Conservation (phyloP, 1,139 yeast genomes). For the Suhomyces wounanorum region DNA sequence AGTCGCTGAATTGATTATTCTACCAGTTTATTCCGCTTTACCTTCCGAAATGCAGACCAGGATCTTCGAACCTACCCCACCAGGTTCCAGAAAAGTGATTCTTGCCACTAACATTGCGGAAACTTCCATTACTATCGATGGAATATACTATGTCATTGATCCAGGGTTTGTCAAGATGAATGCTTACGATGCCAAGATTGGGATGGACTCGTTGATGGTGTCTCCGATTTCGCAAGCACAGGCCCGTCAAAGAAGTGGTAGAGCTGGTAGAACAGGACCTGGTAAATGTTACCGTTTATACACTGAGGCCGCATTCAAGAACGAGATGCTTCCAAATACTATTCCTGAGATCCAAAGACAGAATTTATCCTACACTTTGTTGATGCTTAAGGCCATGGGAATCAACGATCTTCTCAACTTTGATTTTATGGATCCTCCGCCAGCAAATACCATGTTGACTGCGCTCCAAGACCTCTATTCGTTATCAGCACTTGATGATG, state of each 20-base stretch:
- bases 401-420: slow-evolving; percentile 76
- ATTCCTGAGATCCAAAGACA: slow-evolving; percentile 94
- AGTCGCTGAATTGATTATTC: slow-evolving; percentile 65
- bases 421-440: slow-evolving; percentile 96
- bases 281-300: slow-evolving; percentile 77
- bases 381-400: slow-evolving; percentile 95
- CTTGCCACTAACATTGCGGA: slow-evolving; percentile 77
- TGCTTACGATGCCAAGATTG: slow-evolving; percentile 72
- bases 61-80: slow-evolving; percentile 75
- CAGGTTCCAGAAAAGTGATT: slow-evolving; percentile 69
- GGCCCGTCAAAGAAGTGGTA: slow-evolving; percentile 79
- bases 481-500: slow-evolving; percentile 78
- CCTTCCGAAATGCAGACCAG: slow-evolving; percentile 74
- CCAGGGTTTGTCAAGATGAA: slow-evolving; percentile 81
- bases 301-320: slow-evolving; percentile 64
- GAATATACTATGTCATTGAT: slow-evolving; percentile 73
- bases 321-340: slow-evolving; percentile 82
- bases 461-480: slow-evolving; percentile 86
- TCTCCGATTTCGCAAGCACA: slow-evolving; percentile 81
- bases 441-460: slow-evolving; percentile 66
- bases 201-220: slow-evolving; percentile 75
- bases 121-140: slow-evolving; percentile 72
- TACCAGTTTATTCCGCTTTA: slow-evolving; percentile 85
- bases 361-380: slow-evolving; percentile 78
- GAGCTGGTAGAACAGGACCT: slow-evolving; percentile 88